Base-by-base conservation (phyloP, 2,329 filamentous ascomycete species). In the Pseudopithomyces maydicus region DNA sequence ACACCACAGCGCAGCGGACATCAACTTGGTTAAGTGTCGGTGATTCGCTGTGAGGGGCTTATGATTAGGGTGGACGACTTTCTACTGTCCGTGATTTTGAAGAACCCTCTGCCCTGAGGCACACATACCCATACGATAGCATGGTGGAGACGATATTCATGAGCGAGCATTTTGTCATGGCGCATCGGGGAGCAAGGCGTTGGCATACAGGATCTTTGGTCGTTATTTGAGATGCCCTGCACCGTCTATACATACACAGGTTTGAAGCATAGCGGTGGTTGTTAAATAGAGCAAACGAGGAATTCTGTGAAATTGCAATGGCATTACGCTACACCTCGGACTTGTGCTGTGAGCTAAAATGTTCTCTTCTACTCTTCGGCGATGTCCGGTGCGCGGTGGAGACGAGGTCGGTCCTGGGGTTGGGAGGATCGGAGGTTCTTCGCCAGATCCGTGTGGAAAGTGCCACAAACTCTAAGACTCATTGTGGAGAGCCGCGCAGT, bases 131-230 rank as follows among this genome's bases (percentile, higher is more conserved):
- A 22, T 4, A 44, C 8, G 53, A 33, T 42, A 42, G 54, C 26
- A 57, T 50, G 52, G 38, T 56, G 43, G 42, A 45, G 32, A 56
- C 17, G 35, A 41, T 29, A 11, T 20, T 48, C 50, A 50, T 55
- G 52, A 68, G 62, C 59, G 66, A 63, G 67, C 67, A 72, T 73
- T 58, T 64, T 50, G 53, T 48, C 51, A 55, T 52, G 71, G 67
- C 64, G 69, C 68, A 66, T 45, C 56, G 43, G 42, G 65, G 61
- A 69, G 66, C 64, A 65, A 55, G 70, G 71, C 67, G 67, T 70
- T 62, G 58, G 62, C 59, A 59, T 68, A 64, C 50, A 65, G 65
- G 63, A 22, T 53, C 23, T 39, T 50, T 15, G 19, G 42, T 50
- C 26, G 17, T 50, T 17, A 23, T 15, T 39, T 58, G 54, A 58